Evolutionary conservation across 371 early-diverging fungal species (phyloP).

Genomic region (Basidiobolus meristosporus): DNA sequence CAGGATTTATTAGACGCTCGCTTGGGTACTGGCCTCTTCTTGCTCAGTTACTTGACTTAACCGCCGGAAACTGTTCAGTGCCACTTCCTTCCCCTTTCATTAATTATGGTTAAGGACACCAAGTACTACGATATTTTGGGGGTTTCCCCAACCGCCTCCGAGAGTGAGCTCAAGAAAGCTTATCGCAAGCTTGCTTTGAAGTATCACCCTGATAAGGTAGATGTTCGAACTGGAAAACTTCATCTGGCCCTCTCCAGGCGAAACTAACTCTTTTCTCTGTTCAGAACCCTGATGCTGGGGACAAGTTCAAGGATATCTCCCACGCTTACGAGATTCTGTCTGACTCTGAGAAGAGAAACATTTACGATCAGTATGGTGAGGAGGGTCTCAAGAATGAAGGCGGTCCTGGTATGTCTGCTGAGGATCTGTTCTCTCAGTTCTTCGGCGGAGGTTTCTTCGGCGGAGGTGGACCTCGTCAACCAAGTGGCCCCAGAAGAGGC

Average conservation of each 20-base stretch:
- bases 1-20: too few species aligned
- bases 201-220: conserved; percentile 89
- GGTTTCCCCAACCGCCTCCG: conserved; percentile 59
- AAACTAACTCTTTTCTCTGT: too few species aligned
- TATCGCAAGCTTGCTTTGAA: conserved; percentile 82
- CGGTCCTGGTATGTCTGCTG: conserved; percentile 37
- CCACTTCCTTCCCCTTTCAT: too few species aligned
- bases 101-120: conserved; percentile 73
- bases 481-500: conserved; percentile 55
- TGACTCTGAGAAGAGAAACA: conserved; percentile 65
- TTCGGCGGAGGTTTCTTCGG: conserved; percentile 46
- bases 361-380: conserved; percentile 79
- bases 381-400: conserved; percentile 47
- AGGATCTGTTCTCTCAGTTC: conserved; percentile 68
- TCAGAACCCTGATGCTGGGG: conserved; percentile 50
- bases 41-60: too few species aligned
- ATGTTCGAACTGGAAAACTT: too few species aligned
- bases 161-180: conserved; percentile 73
- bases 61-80: too few species aligned
- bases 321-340: conserved; percentile 92
- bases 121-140: conserved; percentile 87
- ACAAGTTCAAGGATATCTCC: conserved; percentile 78
- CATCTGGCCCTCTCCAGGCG: too few species aligned
- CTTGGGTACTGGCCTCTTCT: too few species aligned
- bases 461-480: conserved; percentile 19